phyloP scores from a whole-genome alignment of 2,329 filamentous ascomycete species.

The Oidium heveae region DNA sequence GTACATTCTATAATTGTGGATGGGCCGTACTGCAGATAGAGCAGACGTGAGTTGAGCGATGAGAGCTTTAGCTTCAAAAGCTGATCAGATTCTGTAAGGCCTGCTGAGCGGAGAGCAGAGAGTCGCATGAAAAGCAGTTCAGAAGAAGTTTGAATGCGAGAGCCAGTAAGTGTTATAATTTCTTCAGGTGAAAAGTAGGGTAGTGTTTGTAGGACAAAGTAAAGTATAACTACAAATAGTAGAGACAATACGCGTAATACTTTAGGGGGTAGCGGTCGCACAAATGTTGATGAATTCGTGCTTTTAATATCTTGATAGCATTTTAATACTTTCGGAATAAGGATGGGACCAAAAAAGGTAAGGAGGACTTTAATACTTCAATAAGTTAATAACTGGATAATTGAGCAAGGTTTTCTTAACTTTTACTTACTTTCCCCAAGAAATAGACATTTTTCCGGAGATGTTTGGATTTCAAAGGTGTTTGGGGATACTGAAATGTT shows the following conservation, averaged over 20 bases:
- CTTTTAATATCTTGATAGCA: conserved; percentile 33
- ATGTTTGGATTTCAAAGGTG: no score
- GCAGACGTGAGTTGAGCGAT: conserved; percentile 43
- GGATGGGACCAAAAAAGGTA: conserved; percentile 38
- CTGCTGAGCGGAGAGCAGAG: conserved; percentile 23
- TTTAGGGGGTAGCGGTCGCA: conserved; percentile 27
- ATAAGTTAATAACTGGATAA: conserved; percentile 3
- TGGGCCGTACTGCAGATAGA: conserved; percentile 69
- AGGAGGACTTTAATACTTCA: conserved; percentile 20
- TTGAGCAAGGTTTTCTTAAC: no score
- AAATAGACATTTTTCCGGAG: no score
- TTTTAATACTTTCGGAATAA: conserved; percentile 38
- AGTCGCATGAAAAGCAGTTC: conserved; percentile 68
- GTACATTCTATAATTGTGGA: conserved; percentile 45
- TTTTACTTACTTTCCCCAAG: no score
- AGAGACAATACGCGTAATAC: conserved; percentile 33
- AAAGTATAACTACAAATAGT: conserved; percentile 24
- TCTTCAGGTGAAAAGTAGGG: conserved; percentile 51
- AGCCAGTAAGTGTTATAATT: conserved; percentile 52
- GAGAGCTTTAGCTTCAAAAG: conserved; percentile 42
- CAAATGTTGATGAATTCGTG: conserved; percentile 19
- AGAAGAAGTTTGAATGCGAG: conserved; percentile 62
- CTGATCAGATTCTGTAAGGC: conserved; percentile 33
- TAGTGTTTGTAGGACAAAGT: conserved; percentile 36
- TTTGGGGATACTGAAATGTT: no score